Conservation (phyloP, 352 stramenopile genomes). For the Pythium periplocum region DNA sequence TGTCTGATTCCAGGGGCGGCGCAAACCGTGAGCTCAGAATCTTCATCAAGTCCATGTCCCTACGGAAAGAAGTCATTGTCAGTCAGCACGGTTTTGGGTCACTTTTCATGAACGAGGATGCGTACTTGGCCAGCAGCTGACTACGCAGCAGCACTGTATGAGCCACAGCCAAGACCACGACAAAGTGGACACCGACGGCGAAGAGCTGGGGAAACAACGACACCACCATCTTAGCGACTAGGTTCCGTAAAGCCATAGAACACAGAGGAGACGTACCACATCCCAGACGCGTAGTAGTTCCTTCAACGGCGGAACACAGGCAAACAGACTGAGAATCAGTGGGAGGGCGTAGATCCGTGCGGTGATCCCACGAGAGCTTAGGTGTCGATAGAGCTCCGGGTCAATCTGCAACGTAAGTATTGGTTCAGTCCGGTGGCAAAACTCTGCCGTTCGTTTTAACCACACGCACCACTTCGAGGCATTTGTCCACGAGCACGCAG, state of each 20-base stretch:
- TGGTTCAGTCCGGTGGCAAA: neutral
- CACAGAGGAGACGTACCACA: slow-evolving; percentile 39
- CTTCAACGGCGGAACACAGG: slow-evolving; percentile 83
- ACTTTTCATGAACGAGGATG: neutral
- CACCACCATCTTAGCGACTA: neutral
- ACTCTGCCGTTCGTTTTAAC: neutral
- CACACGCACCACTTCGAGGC: slow-evolving; percentile 21
- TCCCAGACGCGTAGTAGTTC: slow-evolving; percentile 90
- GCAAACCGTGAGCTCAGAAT: slow-evolving; percentile 81
- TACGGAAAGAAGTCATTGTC: slow-evolving; percentile 15
- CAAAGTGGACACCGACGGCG: slow-evolving; percentile 88
- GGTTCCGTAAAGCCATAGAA: neutral
- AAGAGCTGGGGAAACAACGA: slow-evolving; percentile 51
- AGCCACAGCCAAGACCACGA: slow-evolving; percentile 85
- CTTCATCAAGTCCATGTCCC: slow-evolving; percentile 87
- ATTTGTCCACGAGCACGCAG: slow-evolving; percentile 81
- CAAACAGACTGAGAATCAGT: slow-evolving; percentile 87
- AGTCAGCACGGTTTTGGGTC: neutral
- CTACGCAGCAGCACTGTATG: slow-evolving; percentile 86
- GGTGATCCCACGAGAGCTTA: slow-evolving; percentile 69
- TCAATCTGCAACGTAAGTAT: slow-evolving; percentile 42
- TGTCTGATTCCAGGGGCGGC: slow-evolving; percentile 72
- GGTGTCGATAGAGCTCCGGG: slow-evolving; percentile 73
- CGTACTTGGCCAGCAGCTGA: slow-evolving; percentile 72
- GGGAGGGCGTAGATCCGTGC: slow-evolving; percentile 85